Base-by-base conservation (phyloP, 768 basidiomycete genomes). In the Lentinula detonsa region DNA sequence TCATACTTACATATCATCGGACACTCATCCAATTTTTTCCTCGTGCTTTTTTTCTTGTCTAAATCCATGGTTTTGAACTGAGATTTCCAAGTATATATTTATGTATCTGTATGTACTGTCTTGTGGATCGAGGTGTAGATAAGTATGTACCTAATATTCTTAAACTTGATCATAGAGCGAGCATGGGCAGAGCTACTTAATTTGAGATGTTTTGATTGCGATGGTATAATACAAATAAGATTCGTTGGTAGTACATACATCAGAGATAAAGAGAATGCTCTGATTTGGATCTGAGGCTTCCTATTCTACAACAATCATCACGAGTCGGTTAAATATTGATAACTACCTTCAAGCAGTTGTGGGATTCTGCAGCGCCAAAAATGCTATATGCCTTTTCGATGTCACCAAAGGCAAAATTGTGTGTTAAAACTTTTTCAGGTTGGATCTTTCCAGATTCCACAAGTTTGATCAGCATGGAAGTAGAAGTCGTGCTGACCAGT, bases 321-420 rank as follows among this genome's bases (percentile, higher is more conserved):
- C 28, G 28, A 28, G 28, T 28, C 28, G 28, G 28, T 50, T 48
- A 64, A 40, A 70, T 66, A 18, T 70, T 48, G 50, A 70, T 66
- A 15, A 68, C 62, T 11, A 68, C 64, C 59, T 70, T 70, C 31
- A 70, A 46, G 39, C 65, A 68, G 15, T 67, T 59, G 56, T 68
- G 56, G 50, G 60, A 15, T 23, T 67, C 66, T 5, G 69, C 69
- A 6, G 64, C 48, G 4, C 52, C 60, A 48, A 68, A 70, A 5
- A 64, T 62, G 11, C 33, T 16, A 51, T 70, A 70, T 33, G 68
- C 69, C 4, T 67, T 51, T 11, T 43, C 34, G 31, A 66, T 65
- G 10, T 66, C 60, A 11, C n/a, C 55, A 46, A 70, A 70, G 5
- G 56, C 55, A 58, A 69, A 67, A 6, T 45, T 50, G 33, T 69